A percentile compares a stretch with the other conserved stretches of the same genome.
phyloP scores from a whole-genome alignment of 116 monocot species.

The Papilionanthe hybrid region DNA sequence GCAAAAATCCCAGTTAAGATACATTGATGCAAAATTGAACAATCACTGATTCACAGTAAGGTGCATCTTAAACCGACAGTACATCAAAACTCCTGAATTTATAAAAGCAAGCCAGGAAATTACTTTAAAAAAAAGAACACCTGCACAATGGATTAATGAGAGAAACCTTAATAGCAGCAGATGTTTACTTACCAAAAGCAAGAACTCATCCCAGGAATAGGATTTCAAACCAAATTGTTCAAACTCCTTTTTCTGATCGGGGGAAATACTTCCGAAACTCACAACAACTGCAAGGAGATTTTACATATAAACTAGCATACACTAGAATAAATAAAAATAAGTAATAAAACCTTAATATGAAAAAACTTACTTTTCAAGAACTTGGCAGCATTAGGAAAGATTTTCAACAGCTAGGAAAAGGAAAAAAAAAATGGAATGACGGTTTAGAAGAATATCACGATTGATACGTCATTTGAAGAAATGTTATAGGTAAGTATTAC shows the following conservation, averaged over 20 bases:
- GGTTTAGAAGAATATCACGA: not conserved
- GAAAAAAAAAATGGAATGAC: not conserved
- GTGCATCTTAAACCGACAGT: not conserved
- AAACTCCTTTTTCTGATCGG: conserved; percentile 57
- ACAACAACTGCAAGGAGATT: conserved; percentile 48
- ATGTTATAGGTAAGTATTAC: not conserved
- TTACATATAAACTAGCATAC: not conserved
- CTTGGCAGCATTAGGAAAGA: conserved; percentile 50
- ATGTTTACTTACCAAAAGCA: conserved; percentile 47
- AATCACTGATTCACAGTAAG: not conserved
- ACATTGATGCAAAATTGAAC: not conserved
- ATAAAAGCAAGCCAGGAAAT: not conserved
- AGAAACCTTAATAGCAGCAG: not conserved
- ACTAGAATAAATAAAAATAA: not conserved
- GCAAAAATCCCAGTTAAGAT: not conserved
- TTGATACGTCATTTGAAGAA: not conserved
- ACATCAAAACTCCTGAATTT: not conserved
- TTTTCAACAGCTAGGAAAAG: conserved; percentile 66
- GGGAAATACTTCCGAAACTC: conserved; percentile 64
- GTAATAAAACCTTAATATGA: not conserved
- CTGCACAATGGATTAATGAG: not conserved
- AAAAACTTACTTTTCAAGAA: conserved; percentile 73
- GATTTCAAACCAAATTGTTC: conserved; percentile 56
- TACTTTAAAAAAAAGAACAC: not conserved
- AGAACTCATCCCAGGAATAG: conserved; percentile 79